These are phyloP conservation scores for Eucalyptus erythrocorys DNA, from an alignment of 345 rosid genomes.

Conservation along the genomic window DNA sequence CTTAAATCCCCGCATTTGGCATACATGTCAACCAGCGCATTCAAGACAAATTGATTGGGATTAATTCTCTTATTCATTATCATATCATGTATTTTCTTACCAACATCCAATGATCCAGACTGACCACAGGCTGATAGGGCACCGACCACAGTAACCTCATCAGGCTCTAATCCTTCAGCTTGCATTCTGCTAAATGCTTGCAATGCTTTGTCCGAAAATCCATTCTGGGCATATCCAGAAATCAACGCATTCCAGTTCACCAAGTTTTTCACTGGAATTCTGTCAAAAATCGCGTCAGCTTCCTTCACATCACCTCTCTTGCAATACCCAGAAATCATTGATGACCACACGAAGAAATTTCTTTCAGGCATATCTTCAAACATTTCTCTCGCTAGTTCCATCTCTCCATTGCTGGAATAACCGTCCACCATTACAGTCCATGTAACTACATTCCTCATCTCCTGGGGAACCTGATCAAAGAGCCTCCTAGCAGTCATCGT, in stretches of 20 bases:
- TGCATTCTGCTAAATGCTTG: constrained; percentile 40
- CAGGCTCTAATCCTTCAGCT: constrained; percentile 44
- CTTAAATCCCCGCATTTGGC: constrained; percentile 67
- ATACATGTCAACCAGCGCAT: constrained; percentile 62
- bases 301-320: constrained; percentile 38
- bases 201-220: constrained; percentile 40
- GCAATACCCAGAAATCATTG: constrained; percentile 72
- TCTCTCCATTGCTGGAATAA: constrained; percentile 35
- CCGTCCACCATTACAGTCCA: constrained; percentile 78
- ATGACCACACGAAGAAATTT: constrained; percentile 63
- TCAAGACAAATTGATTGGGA: constrained; percentile 44
- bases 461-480: constrained; percentile 44
- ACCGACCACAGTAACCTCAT: constrained; percentile 49
- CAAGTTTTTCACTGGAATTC: constrained; percentile 30
- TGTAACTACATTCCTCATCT: constrained; percentile 45
- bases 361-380: constrained; percentile 59
- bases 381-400: constrained; percentile 38
- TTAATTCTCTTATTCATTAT: constrained; percentile 18
- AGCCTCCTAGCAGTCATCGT: constrained; percentile 32
- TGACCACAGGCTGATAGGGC: constrained; percentile 76
- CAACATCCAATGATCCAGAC: constrained; percentile 39
- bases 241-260: constrained; percentile 72
- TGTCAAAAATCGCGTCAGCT: constrained; percentile 38
- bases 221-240: constrained; percentile 58
- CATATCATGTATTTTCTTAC: constrained; percentile 47